Conservation (phyloP, 2,329 filamentous ascomycete genomes). For the Cryphonectria nitschkei region DNA sequence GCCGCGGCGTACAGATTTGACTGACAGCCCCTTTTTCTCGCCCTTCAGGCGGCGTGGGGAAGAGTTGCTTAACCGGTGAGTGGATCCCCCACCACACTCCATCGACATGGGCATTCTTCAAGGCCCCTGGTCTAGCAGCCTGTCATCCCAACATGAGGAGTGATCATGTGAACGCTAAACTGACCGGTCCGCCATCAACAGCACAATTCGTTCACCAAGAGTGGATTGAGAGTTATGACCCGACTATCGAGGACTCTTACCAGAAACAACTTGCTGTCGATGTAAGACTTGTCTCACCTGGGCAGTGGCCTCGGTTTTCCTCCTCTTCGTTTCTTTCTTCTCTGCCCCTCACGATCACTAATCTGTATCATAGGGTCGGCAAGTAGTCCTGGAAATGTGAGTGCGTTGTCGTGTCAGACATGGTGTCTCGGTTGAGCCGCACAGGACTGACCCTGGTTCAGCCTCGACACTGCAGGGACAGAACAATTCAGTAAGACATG, state of each 20-base stretch:
- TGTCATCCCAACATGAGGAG: slow-evolving; percentile 21
- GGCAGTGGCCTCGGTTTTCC: not conserved
- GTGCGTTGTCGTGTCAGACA: slow-evolving; percentile 35
- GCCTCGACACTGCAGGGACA: slow-evolving; percentile 86
- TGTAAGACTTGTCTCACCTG: slow-evolving; percentile 63
- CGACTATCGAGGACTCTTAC: slow-evolving; percentile 79
- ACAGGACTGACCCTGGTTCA: slow-evolving; percentile 39
- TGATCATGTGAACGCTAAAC: slow-evolving; percentile 28
- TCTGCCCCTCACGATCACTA: slow-evolving; percentile 36
- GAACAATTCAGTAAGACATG: slow-evolving; percentile 84
- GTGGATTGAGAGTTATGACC: slow-evolving; percentile 88
- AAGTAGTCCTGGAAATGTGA: slow-evolving; percentile 89
- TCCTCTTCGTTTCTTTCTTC: slow-evolving; percentile 10
- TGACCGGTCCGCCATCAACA: slow-evolving; percentile 41
- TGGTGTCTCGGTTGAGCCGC: slow-evolving; percentile 20
- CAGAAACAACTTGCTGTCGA: slow-evolving; percentile 79
- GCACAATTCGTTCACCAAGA: slow-evolving; percentile 94
- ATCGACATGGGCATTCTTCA: slow-evolving; percentile 29
- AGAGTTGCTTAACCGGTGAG: slow-evolving; percentile 88
- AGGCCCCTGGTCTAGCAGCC: slow-evolving; percentile 25
- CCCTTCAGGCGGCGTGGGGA: slow-evolving; percentile 78
- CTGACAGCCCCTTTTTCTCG: slow-evolving; percentile 26
- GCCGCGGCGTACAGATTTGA: not conserved
- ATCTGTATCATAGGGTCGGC: slow-evolving; percentile 66
- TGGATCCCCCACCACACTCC: slow-evolving; percentile 28